phyloP scores from a whole-genome alignment of 2,329 filamentous ascomycete species.

The Periconia macrospinosa region DNA sequence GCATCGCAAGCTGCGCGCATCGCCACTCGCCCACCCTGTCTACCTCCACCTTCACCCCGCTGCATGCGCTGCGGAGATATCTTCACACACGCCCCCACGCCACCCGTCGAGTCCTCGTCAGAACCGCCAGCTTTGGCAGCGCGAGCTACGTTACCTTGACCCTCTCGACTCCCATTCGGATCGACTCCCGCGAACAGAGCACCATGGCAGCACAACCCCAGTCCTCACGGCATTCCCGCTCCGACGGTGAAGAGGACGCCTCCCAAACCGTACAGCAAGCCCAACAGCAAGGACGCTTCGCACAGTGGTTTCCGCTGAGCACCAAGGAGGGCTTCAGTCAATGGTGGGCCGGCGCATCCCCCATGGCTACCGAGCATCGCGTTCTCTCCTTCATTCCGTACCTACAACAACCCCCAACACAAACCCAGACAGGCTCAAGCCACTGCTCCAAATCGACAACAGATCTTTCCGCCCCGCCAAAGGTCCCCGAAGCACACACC shows the following conservation, averaged over 20 bases:
- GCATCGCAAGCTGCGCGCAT: constrained; percentile 11
- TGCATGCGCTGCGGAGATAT: constrained; percentile 38
- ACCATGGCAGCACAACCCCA: constrained; percentile 30
- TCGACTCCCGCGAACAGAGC: constrained; percentile 26
- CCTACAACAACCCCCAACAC: constrained; percentile 71
- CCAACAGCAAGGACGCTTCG: constrained; percentile 29
- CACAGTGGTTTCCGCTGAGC: constrained; percentile 74
- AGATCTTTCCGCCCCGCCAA: constrained; percentile 42
- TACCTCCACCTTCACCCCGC: constrained; percentile 30
- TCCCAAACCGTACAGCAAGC: constrained; percentile 50
- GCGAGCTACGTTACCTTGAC: constrained; percentile 34
- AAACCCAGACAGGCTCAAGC: constrained; percentile 63
- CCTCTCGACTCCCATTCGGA: constrained; percentile 27
- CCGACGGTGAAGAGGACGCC: constrained; percentile 53
- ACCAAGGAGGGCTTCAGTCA: constrained; percentile 91
- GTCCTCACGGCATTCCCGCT: constrained; percentile 23
- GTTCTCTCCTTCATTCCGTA: constrained; percentile 86
- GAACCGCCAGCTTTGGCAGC: constrained; percentile 33
- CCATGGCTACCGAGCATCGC: constrained; percentile 80
- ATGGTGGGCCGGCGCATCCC: constrained; percentile 90
- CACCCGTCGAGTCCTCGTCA: constrained; percentile 23
- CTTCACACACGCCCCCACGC: constrained; percentile 19
- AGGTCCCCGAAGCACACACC: constrained; percentile 44
- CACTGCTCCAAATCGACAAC: constrained; percentile 48
- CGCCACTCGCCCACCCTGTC: constrained; percentile 35